These are phyloP conservation scores for Myriosclerotinia scirpicola DNA, from an alignment of 2,329 filamentous ascomycete species.

Conservation along the genomic window DNA sequence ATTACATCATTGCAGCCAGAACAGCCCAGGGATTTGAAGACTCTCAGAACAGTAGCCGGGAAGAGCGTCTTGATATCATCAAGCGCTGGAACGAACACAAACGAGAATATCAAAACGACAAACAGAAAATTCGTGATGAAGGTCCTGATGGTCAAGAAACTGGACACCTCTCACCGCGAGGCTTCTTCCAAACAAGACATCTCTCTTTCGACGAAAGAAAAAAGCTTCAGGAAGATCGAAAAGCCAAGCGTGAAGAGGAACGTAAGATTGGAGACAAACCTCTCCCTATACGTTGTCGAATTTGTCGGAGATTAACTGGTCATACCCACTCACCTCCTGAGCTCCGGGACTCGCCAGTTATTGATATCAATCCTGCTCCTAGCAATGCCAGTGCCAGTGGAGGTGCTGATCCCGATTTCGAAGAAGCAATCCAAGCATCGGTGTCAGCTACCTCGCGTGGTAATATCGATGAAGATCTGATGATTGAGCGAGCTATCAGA, in stretches of 20 bases:
- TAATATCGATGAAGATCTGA: slow-evolving; percentile 65
- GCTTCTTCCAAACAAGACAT: slow-evolving; percentile 52
- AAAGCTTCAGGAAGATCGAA: slow-evolving; percentile 51
- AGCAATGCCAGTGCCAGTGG: slow-evolving; percentile 14
- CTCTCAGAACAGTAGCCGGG: slow-evolving; percentile 51
- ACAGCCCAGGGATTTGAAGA: slow-evolving; percentile 75
- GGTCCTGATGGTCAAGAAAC: slow-evolving; percentile 36
- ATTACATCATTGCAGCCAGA: slow-evolving; percentile 76
- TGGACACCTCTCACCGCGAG: slow-evolving; percentile 40
- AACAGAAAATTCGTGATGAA: slow-evolving; percentile 41
- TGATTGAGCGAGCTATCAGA: slow-evolving; percentile 71
- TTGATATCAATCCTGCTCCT: slow-evolving; percentile 16
- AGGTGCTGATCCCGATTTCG: slow-evolving; percentile 60
- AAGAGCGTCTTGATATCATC: slow-evolving; percentile 65
- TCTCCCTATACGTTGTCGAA: slow-evolving; percentile 31
- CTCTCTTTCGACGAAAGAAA: slow-evolving; percentile 53
- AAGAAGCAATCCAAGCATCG: slow-evolving; percentile 68
- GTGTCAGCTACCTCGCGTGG: slow-evolving; percentile 70
- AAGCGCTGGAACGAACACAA: slow-evolving; percentile 49
- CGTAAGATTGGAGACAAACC: slow-evolving; percentile 32
- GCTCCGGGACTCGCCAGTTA: slow-evolving; percentile 26
- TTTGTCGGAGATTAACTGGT: slow-evolving; percentile 31
- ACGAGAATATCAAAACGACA: slow-evolving; percentile 43
- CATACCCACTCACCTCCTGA: slow-evolving; percentile 33
- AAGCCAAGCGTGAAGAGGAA: slow-evolving; percentile 38